Percentiles rank a stretch among this genome's conserved stretches.
Evolutionary conservation across 768 basidiomycete genomes (phyloP).

Genomic region (Terana coerulea): DNA sequence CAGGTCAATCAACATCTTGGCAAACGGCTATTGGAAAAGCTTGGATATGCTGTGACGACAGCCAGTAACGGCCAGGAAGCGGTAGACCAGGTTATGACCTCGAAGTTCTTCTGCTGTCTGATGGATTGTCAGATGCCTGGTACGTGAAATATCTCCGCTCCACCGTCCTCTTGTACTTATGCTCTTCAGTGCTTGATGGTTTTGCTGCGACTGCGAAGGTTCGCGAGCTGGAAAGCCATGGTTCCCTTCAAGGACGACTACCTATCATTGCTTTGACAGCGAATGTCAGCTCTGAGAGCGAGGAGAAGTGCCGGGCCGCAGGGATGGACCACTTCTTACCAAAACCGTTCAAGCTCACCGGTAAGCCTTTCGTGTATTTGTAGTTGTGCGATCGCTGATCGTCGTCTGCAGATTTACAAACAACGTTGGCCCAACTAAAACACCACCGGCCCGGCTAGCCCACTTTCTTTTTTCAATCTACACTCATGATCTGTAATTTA

Average conservation of each 20-base stretch:
- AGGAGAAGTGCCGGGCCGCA: conserved; percentile 22
- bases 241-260: conserved; percentile 18
- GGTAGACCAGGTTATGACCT: conserved; percentile 16
- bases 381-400: no score
- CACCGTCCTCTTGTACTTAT: background rate
- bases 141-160: background rate
- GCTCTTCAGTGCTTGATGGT: conserved; percentile 22
- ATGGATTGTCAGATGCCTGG: conserved; percentile 27
- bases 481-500: background rate
- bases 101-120: conserved; percentile 19
- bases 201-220: conserved; percentile 22
- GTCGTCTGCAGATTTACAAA: conserved; percentile 4
- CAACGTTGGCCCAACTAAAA: conserved; percentile 1
- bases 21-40: conserved; percentile 22
- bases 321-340: conserved; percentile 29
- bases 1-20: conserved; percentile 27
- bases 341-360: conserved; percentile 23
- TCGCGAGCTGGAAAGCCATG: conserved; percentile 21
- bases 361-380: no score
- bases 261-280: conserved; percentile 28
- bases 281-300: conserved; percentile 26
- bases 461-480: background rate
- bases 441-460: background rate
- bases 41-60: conserved; percentile 23
- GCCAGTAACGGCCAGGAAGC: conserved; percentile 25